Percentiles rank a stretch among this genome's conserved stretches.
Evolutionary conservation across 192 early-diverging fungal genomes (phyloP).

Genomic region (Coemansia erecta): DNA sequence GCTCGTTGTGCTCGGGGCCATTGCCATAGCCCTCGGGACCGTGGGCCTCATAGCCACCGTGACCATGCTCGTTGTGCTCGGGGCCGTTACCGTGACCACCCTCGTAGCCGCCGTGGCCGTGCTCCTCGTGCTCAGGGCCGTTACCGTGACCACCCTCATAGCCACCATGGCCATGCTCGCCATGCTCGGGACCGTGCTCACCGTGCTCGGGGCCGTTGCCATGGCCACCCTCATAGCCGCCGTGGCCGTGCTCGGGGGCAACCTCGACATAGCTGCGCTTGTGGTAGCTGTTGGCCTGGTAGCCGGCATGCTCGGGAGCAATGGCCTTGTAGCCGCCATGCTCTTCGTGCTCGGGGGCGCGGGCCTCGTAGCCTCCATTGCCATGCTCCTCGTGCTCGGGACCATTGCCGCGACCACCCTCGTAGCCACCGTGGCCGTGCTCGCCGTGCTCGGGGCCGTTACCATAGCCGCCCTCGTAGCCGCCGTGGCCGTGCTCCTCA

Average conservation of each 20-base stretch:
- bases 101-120: not conserved
- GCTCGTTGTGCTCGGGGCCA: constrained; percentile 5
- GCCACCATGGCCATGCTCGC: not conserved
- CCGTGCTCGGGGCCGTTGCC: constrained; percentile 9
- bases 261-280: constrained; percentile 25
- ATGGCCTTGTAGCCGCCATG: constrained; percentile 12
- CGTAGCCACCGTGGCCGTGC: constrained; percentile 17
- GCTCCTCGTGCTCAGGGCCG: not conserved
- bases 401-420: constrained; percentile 4
- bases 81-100: not conserved
- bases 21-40: constrained; percentile 1
- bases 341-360: constrained; percentile 2
- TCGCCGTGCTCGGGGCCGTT: constrained; percentile 3
- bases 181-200: not conserved
- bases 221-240: constrained; percentile 5
- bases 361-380: not conserved
- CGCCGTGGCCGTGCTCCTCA: constrained; percentile 2
- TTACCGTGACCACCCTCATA: not conserved
- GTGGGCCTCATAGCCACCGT: constrained; percentile 2
- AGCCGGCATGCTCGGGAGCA: constrained; percentile 9
- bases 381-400: constrained; percentile 8
- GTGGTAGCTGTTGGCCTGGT: constrained; percentile 18
- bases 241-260: constrained; percentile 5
- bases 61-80: constrained; percentile 7
- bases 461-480: not conserved